Evolutionary conservation across 2,329 filamentous ascomycete species (phyloP).

Genomic region (Fusarium nurragi): DNA sequence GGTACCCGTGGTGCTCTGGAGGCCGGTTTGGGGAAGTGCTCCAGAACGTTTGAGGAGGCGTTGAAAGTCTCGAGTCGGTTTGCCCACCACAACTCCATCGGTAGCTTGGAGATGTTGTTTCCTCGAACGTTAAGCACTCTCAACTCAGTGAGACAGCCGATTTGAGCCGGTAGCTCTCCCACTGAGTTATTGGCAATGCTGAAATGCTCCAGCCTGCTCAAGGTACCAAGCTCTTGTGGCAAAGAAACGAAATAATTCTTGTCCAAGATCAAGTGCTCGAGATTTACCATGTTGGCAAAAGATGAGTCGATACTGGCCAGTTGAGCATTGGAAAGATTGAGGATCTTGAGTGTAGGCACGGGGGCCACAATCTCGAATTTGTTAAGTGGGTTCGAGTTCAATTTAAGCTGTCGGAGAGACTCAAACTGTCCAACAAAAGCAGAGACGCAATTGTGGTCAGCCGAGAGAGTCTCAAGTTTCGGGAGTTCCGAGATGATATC

Average conservation of each 20-base stretch:
- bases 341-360: constrained; percentile 81
- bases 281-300: constrained; percentile 85
- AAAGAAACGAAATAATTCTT: constrained; percentile 96
- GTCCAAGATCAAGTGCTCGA: constrained; percentile 89
- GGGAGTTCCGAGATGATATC: constrained; percentile 86
- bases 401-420: constrained; percentile 81
- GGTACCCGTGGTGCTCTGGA: constrained; percentile 73
- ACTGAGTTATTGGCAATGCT: constrained; percentile 94
- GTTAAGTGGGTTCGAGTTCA: constrained; percentile 96
- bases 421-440: constrained; percentile 91
- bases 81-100: constrained; percentile 96
- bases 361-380: constrained; percentile 84
- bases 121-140: constrained; percentile 87
- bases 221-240: constrained; percentile 83
- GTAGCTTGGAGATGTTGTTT: constrained; percentile 90
- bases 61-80: constrained; percentile 91
- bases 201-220: constrained; percentile 86
- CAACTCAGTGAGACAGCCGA: constrained; percentile 87
- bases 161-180: constrained; percentile 82
- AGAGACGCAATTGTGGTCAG: constrained; percentile 92
- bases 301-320: constrained; percentile 88
- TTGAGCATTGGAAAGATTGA: constrained; percentile 93
- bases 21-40: constrained; percentile 87
- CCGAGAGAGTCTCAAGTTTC: constrained; percentile 85
- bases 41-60: constrained; percentile 92